Base-by-base conservation (phyloP, 73 alveolate species). In the Loxodes magnus region DNA sequence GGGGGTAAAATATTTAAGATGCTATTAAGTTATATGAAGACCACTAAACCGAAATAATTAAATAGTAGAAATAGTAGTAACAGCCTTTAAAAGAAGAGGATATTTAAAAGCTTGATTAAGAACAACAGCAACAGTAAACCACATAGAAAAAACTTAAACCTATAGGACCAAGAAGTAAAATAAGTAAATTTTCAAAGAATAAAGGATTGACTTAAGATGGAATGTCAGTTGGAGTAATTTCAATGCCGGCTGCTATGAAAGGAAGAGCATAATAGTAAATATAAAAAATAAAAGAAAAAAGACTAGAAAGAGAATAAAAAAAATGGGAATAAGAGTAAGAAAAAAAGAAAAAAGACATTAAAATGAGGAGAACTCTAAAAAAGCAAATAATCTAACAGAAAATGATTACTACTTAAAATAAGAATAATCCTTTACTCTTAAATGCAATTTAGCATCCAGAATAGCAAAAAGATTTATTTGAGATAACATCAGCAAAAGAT, bases 1-100 rank as follows among this genome's bases (percentile, higher is more conserved):
- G 96, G 0, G 87, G 80, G 48, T 81, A 90, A 2, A 79, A 75
- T 9, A 38, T 59, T 6, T 38, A 72, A 4, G 33, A 74, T 36
- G 80, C 67, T 5, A 28, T 57, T 1, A 61, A 60, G 56, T 48
- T 65, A 28, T 17, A 29, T 17, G 56, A 59, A 58, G 63, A 39
- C 27, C 36, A 50, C 0, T 77, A 29, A 15, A 28, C 37, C 5
- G 71, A 55, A 22, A 66, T 16, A 53, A 64, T 20, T 64, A 46
- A 4, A 56, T 48, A 27, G 46, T 26, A 36, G 69, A 60, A 25
- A 41, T 60, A 2, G 67, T 50, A 57, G 66, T 67, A 26, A 26
- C 67, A 43, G 62, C 28, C 23, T 28, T 53, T 37, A 24, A 68
- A 55, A 52, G 52, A 57, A 34, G 22, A 22, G 64, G 43, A 56